These are phyloP conservation scores for Phytophthora ohioensis DNA, from an alignment of 352 stramenopile species.

Conservation along the genomic window DNA sequence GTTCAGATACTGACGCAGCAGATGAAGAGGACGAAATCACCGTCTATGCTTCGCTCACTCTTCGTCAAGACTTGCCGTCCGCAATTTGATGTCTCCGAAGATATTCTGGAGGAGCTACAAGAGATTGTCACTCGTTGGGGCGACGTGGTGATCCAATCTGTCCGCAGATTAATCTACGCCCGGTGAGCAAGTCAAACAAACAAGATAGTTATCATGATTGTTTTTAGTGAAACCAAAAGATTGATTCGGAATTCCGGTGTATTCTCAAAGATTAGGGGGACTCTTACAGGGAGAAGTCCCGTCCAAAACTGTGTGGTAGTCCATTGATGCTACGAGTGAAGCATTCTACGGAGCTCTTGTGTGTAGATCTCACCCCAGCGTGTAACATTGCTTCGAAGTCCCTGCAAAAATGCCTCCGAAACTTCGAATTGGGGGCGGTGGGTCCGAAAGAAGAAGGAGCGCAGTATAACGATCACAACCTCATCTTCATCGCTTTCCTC, in stretches of 20 bases:
- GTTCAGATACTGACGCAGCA: not conserved
- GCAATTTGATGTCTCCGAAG: slow-evolving; percentile 16
- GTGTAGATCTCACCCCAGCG: not conserved
- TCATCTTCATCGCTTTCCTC: not conserved
- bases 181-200: no score
- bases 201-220: no score
- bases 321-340: not conserved
- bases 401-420: not conserved
- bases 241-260: no score
- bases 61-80: slow-evolving; percentile 20
- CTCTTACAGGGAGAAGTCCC: no score
- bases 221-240: no score
- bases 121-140: slow-evolving; percentile 25
- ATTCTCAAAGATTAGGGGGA: no score
- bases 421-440: not conserved
- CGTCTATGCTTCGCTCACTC: slow-evolving; percentile 19
- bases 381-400: not conserved
- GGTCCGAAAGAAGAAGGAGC: slow-evolving; percentile 1
- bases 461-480: not conserved
- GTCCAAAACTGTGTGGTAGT: no score
- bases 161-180: slow-evolving; percentile 26
- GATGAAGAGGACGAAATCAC: slow-evolving; percentile 1
- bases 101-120: slow-evolving; percentile 17
- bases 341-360: not conserved
- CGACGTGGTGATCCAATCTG: slow-evolving; percentile 27